Evolutionary conservation across 2,329 filamentous ascomycete species (phyloP).

Genomic region (Metarhizium humberi): DNA sequence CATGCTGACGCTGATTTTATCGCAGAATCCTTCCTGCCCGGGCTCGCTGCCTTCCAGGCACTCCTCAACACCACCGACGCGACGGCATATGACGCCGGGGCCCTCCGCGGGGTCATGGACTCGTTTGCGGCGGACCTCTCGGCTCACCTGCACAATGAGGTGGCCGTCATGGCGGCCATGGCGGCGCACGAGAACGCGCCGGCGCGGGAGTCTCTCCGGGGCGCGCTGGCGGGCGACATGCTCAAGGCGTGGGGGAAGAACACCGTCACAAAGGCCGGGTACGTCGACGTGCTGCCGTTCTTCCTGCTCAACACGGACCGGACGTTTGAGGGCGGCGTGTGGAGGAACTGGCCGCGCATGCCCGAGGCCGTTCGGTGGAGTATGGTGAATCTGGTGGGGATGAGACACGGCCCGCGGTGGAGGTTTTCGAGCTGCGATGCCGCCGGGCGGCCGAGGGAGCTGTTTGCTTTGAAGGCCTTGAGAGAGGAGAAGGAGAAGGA

Average conservation of each 20-base stretch:
- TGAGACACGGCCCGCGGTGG: constrained; percentile 50
- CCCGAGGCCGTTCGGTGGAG: constrained; percentile 50
- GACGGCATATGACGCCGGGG: constrained; percentile 21
- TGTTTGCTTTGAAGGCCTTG: constrained; percentile 35
- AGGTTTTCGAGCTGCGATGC: constrained; percentile 55
- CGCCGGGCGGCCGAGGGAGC: constrained; percentile 39
- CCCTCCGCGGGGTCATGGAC: constrained; percentile 40
- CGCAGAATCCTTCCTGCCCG: constrained; percentile 38
- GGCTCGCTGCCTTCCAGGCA: constrained; percentile 39
- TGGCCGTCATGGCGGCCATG: constrained; percentile 39
- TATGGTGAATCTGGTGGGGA: constrained; percentile 47
- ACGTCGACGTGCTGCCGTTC: constrained; percentile 52
- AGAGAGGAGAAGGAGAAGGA: background rate
- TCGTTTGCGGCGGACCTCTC: constrained; percentile 41
- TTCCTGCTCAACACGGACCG: constrained; percentile 55
- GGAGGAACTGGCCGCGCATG: constrained; percentile 57
- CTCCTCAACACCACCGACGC: constrained; percentile 37
- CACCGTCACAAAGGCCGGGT: constrained; percentile 52
- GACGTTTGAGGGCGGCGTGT: constrained; percentile 48
- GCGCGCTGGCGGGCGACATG: constrained; percentile 33
- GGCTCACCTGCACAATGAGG: constrained; percentile 46
- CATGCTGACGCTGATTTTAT: background rate
- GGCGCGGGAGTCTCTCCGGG: constrained; percentile 32
- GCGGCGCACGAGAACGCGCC: constrained; percentile 42
- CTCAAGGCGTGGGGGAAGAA: constrained; percentile 56